These are phyloP conservation scores for Cystofilobasidium capitatum DNA, from an alignment of 768 basidiomycete species.

Conservation along the genomic window DNA sequence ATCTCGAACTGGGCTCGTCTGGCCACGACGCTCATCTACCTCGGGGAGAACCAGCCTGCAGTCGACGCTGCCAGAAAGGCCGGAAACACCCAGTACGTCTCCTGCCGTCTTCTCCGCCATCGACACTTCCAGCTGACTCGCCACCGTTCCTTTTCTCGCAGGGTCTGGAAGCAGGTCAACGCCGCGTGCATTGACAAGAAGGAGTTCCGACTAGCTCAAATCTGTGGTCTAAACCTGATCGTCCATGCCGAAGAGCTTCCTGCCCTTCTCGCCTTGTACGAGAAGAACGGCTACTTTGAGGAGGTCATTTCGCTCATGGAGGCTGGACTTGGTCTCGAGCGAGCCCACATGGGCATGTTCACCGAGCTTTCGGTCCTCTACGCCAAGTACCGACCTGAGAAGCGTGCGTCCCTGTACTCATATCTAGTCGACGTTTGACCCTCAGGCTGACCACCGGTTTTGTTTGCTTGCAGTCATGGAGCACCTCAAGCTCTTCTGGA, in stretches of 20 bases:
- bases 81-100: constrained; percentile 85
- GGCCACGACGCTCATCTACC: constrained; percentile 95
- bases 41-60: constrained; percentile 94
- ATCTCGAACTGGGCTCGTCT: constrained; percentile 98
- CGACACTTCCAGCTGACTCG: background rate
- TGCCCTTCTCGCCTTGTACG: constrained; percentile 67
- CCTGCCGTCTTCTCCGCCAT: background rate
- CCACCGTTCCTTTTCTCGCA: constrained; percentile 33
- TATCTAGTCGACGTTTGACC: background rate
- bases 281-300: constrained; percentile 84
- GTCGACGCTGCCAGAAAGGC: constrained; percentile 99
- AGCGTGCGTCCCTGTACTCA: constrained; percentile 51
- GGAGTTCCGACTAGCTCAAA: constrained; percentile 96
- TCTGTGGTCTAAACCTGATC: constrained; percentile 95
- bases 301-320: constrained; percentile 86
- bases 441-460: constrained; percentile 20
- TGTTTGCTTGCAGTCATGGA: constrained; percentile 68
- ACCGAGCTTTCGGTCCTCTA: constrained; percentile 84
- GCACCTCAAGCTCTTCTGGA: constrained; percentile 82
- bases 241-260: constrained; percentile 85
- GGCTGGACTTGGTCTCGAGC: constrained; percentile 82
- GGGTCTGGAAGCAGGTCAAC: constrained; percentile 99
- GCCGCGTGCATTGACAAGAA: constrained; percentile 95
- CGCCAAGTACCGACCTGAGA: constrained; percentile 89
- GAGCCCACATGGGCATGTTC: constrained; percentile 98